phyloP scores from a whole-genome alignment of 2,329 filamentous ascomycete species.

The Pseudodiploospora longispora region DNA sequence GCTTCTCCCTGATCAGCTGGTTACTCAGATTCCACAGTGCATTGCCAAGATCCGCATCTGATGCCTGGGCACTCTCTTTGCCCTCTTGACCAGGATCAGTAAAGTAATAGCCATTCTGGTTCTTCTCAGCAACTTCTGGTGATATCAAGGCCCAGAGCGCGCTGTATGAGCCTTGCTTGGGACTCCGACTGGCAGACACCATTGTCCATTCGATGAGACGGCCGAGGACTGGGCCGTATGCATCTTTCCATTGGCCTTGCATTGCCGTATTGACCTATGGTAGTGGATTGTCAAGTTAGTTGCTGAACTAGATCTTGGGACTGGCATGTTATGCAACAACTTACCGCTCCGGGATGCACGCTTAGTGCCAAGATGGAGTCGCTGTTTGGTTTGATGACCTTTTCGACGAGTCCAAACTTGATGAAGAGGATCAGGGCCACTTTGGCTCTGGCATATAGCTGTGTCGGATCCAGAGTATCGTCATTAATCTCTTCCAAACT shows the following conservation, averaged over 20 bases:
- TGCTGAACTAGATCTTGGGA: neutral
- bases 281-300: constrained; percentile 27
- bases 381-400: constrained; percentile 32
- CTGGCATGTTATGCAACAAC: constrained; percentile 1
- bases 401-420: constrained; percentile 31
- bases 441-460: constrained; percentile 34
- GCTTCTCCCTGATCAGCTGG: too few species aligned
- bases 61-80: too few species aligned
- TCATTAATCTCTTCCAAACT: constrained; percentile 36
- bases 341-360: constrained; percentile 32
- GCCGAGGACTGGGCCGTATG: constrained; percentile 33
- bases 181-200: constrained; percentile 24
- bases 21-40: too few species aligned
- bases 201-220: constrained; percentile 27
- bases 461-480: constrained; percentile 19
- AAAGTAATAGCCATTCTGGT: constrained; percentile 35
- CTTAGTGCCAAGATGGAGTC: constrained; percentile 32
- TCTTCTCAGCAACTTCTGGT: constrained; percentile 31
- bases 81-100: constrained; percentile 15
- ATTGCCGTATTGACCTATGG: constrained; percentile 26
- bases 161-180: constrained; percentile 35
- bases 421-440: constrained; percentile 34
- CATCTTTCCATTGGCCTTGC: constrained; percentile 38
- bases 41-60: too few species aligned
- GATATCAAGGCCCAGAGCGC: constrained; percentile 34